A percentile compares a stretch with the other conserved stretches of the same genome.
phyloP scores from a whole-genome alignment of 176 grass and related monocot species.

The Oryza australiensis region DNA sequence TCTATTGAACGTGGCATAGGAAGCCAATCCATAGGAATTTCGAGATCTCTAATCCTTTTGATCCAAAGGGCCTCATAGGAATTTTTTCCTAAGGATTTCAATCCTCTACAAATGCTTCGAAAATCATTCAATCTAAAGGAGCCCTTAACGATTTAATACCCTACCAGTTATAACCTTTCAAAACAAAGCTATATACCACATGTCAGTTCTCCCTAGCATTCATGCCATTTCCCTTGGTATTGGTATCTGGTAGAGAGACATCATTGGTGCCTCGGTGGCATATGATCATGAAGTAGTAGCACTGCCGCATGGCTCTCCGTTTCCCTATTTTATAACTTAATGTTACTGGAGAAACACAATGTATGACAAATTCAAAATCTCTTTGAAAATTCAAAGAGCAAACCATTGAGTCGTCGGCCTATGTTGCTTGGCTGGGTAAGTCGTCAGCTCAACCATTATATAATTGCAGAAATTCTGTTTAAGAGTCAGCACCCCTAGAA shows the following conservation, averaged over 20 bases:
- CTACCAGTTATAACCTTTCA: not conserved
- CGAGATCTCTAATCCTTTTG: too few relatives aligned
- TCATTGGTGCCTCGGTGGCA: not conserved
- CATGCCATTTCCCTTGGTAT: not conserved
- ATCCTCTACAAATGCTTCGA: too few relatives aligned
- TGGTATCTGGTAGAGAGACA: slow-evolving; percentile 18
- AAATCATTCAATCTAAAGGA: too few relatives aligned
- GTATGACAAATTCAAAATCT: slow-evolving; percentile 45
- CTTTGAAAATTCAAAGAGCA: slow-evolving; percentile 28
- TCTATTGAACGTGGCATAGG: too few relatives aligned
- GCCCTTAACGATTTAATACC: not conserved
- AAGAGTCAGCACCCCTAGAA: not conserved
- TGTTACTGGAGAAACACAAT: slow-evolving; percentile 27
- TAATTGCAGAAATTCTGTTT: not conserved
- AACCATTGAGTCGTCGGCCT: not conserved
- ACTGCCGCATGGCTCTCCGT: not conserved
- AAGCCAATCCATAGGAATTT: too few relatives aligned
- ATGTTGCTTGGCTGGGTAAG: not conserved
- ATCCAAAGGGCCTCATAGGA: too few relatives aligned
- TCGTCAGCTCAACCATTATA: slow-evolving; percentile 23
- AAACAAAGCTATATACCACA: not conserved
- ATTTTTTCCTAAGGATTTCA: too few relatives aligned
- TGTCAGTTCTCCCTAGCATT: not conserved
- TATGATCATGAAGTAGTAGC: not conserved
- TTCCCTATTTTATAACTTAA: slow-evolving; percentile 28